Conservation (phyloP, 2,329 filamentous ascomycete genomes). For the Sclerotinia sclerotiorum region DNA sequence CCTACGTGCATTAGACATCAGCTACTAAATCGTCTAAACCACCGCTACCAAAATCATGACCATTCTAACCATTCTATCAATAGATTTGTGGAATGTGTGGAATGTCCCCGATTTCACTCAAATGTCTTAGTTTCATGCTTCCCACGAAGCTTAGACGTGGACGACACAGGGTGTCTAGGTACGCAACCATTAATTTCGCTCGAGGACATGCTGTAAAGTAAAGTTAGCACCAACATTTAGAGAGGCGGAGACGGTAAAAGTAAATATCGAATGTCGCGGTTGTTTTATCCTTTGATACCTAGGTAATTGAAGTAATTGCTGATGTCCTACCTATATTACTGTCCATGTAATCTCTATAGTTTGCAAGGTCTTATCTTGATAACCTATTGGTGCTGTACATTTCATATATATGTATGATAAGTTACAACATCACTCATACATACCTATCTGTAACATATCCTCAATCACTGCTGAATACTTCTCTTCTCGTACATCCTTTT, state of each 20-base stretch:
- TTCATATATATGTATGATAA: not conserved
- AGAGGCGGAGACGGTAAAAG: not conserved
- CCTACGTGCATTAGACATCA: not conserved
- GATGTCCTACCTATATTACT: not conserved
- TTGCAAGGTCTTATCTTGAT: no score
- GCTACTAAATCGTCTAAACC: not conserved
- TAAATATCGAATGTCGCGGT: not conserved
- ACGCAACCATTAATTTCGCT: conserved; percentile 10
- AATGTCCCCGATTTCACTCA: conserved; percentile 10
- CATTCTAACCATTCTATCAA: conserved; percentile 7
- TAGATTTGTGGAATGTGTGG: conserved; percentile 19
- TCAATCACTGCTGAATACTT: not conserved
- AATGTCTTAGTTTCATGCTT: not conserved
- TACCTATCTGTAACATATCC: not conserved
- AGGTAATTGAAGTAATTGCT: not conserved
- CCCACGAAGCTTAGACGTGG: not conserved
- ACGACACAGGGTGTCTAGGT: not conserved
- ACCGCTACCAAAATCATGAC: not conserved
- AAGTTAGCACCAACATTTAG: not conserved
- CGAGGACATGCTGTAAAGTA: not conserved
- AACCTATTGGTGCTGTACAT: no score
- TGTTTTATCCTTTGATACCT: no score
- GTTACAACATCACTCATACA: not conserved
- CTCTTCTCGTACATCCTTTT: not conserved
- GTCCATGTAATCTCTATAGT: not conserved